Evolutionary conservation across 495 filamentous ascomycete genomes (phyloP), one percentile per base, ranked within the genome.

Genomic region (Penicillium psychrofluorescens): DNA sequence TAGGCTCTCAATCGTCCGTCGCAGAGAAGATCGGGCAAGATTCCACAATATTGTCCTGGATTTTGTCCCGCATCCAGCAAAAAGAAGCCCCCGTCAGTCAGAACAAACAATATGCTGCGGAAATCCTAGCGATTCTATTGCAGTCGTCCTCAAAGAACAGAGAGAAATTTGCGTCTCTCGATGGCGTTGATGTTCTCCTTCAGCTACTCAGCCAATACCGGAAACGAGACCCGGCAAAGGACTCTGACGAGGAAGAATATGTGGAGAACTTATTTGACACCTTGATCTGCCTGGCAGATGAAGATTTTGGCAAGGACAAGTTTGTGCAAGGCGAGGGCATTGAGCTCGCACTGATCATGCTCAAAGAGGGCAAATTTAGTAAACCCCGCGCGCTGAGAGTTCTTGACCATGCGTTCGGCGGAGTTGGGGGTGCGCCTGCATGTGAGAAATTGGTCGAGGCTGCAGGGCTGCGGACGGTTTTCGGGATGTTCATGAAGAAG

Each of bases 101-200:
- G 63, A 99, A 99, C 62, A 95, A 90, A 59, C 92, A 95, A 59
- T 99, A 97, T 54, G 77, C 89, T 0, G 88, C 92, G 8, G 92
- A 99, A 63, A 75, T 97, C 11, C 69, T 99, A 11, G 86, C 91
- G 3, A 95, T 99, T 41, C 65, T 99, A 0, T 62, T 86, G 11
- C 86, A 90, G 56, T 83, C 84, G 7, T 84, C 83, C 11, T 38
- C 70, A 0, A 58, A 72, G 11, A 91, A 86, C 57, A 72, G 86
- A 29, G 66, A 68, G 33, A 73, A 74, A 36, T 64, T 95, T n/a
- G 72, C 76, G 38, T 61, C 65, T 8, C 58, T 86, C 2, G 80
- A 95, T 44, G 87, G 85, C 13, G 71, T 90, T 6, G 94, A 99
- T 51, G 58, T 74, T 11, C 67, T 96, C 51, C 76, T 97, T 11